Percentiles rank a stretch among this genome's conserved stretches.
phyloP scores from a whole-genome alignment of 2,329 filamentous ascomycete species.

The Thelonectria rubi region DNA sequence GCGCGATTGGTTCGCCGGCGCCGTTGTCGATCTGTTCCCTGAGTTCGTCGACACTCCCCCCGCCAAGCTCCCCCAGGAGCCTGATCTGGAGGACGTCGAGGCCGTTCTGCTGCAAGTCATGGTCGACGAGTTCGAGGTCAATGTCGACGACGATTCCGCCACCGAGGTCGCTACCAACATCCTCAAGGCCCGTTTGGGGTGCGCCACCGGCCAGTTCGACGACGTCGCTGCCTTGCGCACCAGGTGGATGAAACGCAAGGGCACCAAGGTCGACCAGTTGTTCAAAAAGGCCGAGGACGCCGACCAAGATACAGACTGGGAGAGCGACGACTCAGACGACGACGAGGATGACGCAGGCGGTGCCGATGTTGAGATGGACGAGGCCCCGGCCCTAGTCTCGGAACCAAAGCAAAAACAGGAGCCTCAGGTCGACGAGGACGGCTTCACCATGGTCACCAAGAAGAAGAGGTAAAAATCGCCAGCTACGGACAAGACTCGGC shows the following conservation, averaged over 20 bases:
- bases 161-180: slow-evolving; percentile 78
- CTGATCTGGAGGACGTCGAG: slow-evolving; percentile 83
- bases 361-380: slow-evolving; percentile 72
- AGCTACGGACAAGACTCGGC: slow-evolving; percentile 14
- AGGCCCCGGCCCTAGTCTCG: slow-evolving; percentile 70
- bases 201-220: slow-evolving; percentile 71
- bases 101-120: slow-evolving; percentile 87
- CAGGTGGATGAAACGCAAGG: slow-evolving; percentile 69
- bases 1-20: slow-evolving; percentile 95
- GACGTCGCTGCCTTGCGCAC: slow-evolving; percentile 70
- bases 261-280: slow-evolving; percentile 62
- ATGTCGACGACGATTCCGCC: slow-evolving; percentile 88
- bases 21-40: slow-evolving; percentile 81
- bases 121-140: slow-evolving; percentile 94
- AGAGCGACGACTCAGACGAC: slow-evolving; percentile 69
- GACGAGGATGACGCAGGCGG: slow-evolving; percentile 66
- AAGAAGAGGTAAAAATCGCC: slow-evolving; percentile 65
- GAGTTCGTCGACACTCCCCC: slow-evolving; percentile 63
- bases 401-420: slow-evolving; percentile 69
- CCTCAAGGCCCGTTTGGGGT: slow-evolving; percentile 71
- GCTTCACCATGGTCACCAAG: slow-evolving; percentile 78
- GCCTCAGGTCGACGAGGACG: slow-evolving; percentile 82
- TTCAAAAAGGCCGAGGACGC: slow-evolving; percentile 65
- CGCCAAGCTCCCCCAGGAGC: slow-evolving; percentile 53
- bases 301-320: slow-evolving; percentile 69